A percentile compares a stretch with the other conserved stretches of the same genome.
These are phyloP conservation scores for Hanseniaspora mollemarum DNA, from an alignment of 805 yeast species.

Conservation along the genomic window DNA sequence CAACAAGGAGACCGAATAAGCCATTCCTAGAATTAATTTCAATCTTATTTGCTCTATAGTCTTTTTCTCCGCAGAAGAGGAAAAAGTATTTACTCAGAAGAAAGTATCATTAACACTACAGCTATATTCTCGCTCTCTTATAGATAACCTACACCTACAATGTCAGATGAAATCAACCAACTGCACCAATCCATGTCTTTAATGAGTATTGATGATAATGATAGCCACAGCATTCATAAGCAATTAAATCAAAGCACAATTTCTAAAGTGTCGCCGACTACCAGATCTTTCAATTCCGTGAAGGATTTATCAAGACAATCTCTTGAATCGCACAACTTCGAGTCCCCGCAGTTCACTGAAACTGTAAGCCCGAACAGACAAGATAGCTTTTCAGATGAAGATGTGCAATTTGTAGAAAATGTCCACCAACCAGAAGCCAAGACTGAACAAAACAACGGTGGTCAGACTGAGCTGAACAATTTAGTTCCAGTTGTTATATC, in stretches of 20 bases:
- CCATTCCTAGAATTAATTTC: no score
- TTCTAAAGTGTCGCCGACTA: neutral
- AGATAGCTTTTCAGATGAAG: slow-evolving; percentile 5
- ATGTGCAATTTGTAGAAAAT: slow-evolving; percentile 13
- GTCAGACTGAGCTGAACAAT: slow-evolving; percentile 15
- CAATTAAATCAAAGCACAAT: neutral
- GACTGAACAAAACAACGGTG: neutral
- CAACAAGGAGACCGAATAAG: neutral
- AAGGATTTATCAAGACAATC: slow-evolving; percentile 10
- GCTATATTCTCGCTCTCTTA: neutral
- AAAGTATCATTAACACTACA: neutral
- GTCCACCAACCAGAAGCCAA: neutral
- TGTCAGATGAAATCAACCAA: slow-evolving; percentile 13
- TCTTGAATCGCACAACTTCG: slow-evolving; percentile 1
- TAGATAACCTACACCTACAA: neutral
- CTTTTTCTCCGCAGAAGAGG: no score
- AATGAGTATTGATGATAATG: slow-evolving; percentile 27
- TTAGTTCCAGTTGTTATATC: slow-evolving; percentile 53
- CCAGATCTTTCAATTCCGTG: neutral
- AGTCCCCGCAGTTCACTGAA: slow-evolving; percentile 10
- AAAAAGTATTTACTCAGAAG: no score
- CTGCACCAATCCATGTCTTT: slow-evolving; percentile 28
- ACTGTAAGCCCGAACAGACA: slow-evolving; percentile 3
- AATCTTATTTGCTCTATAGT: no score
- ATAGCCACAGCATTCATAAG: neutral